These are phyloP conservation scores for Malus asiatica DNA, from an alignment of 306 rosid genomes.

Conservation along the genomic window DNA sequence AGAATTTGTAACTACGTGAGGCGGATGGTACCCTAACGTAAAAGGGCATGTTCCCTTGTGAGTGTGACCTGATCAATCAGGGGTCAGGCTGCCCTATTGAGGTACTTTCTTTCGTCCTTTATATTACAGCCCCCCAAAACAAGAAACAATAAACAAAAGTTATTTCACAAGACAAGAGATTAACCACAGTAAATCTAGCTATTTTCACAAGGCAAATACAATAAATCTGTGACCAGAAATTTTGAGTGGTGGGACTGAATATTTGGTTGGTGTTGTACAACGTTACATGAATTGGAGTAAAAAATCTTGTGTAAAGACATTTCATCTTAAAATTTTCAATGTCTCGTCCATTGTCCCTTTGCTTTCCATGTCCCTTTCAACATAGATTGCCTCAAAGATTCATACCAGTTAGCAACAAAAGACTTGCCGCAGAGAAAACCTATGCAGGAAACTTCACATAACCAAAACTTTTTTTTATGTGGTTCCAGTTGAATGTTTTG, in stretches of 20 bases:
- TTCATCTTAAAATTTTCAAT: not conserved
- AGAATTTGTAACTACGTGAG: not conserved
- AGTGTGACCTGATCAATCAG: not conserved
- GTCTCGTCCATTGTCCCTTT: not conserved
- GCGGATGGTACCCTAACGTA: not conserved
- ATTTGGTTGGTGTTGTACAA: not conserved
- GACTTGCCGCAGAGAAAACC: not conserved
- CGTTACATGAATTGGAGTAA: constrained; percentile 1
- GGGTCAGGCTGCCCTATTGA: no score
- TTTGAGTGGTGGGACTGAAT: not conserved
- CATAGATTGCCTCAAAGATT: constrained; percentile 14
- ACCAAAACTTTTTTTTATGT: not conserved
- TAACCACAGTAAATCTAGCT: not conserved
- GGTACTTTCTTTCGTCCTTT: no score
- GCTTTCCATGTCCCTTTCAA: constrained; percentile 14
- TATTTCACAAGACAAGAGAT: no score
- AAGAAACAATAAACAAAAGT: no score
- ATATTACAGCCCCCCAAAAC: no score
- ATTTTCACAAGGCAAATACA: not conserved
- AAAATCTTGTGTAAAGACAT: not conserved
- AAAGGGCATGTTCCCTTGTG: rapidly evolving
- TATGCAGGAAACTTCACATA: constrained; percentile 1
- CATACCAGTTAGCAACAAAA: constrained; percentile 6
- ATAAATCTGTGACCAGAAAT: not conserved
- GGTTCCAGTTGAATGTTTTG: not conserved